Percentiles rank a stretch among this genome's conserved stretches.
Conservation (phyloP, 78 protist species). For the Andalucia godoyi region DNA sequence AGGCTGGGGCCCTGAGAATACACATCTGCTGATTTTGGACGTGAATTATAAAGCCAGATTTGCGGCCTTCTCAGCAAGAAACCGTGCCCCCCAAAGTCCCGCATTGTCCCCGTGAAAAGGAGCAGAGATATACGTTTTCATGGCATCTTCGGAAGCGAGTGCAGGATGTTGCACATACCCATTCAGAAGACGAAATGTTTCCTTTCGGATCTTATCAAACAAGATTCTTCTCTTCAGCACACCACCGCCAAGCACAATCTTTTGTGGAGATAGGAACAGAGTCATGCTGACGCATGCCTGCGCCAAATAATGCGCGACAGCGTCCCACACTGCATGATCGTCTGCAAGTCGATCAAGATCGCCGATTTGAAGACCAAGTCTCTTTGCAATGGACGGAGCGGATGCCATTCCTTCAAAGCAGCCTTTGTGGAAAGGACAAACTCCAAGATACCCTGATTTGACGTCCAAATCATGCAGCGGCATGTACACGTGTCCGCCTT, state of each 20-base stretch:
- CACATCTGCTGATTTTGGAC: no score
- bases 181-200: constrained; percentile 5
- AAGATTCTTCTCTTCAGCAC: constrained; percentile 44
- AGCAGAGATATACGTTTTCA: no score
- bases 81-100: no score
- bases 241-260: constrained; percentile 75
- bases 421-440: constrained; percentile 49
- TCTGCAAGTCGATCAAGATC: constrained; percentile 22
- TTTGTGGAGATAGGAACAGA: constrained; percentile 23
- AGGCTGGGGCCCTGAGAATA: no score
- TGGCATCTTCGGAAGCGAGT: no score
- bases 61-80: no score
- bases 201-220: constrained; percentile 17
- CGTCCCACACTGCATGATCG: constrained; percentile 47
- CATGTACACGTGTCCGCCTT: constrained; percentile 71
- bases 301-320: constrained; percentile 54
- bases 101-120: no score
- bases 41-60: no score
- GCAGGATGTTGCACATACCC: no score
- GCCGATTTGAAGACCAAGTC: constrained; percentile 11
- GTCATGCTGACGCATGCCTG: constrained; percentile 41
- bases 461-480: not conserved
- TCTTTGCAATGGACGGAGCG: constrained; percentile 33
- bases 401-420: constrained; percentile 54
- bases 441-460: constrained; percentile 6